These are phyloP conservation scores for Pythium utonaiense DNA, from an alignment of 352 stramenopile genomes.

Conservation along the genomic window DNA sequence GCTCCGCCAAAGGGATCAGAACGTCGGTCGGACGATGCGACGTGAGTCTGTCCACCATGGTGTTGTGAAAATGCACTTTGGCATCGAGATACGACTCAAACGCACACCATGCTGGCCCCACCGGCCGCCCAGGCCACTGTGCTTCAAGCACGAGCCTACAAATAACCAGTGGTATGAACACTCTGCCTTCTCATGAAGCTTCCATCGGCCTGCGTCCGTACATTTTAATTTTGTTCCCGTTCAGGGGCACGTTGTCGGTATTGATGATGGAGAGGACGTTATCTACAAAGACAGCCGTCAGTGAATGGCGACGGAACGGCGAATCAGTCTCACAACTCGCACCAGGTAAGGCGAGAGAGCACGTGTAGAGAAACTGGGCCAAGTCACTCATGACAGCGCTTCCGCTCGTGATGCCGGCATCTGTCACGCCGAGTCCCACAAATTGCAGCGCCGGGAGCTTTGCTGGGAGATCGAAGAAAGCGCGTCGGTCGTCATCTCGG, in stretches of 20 bases:
- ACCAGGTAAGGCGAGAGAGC: conserved; percentile 25
- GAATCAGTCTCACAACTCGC: neutral
- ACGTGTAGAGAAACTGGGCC: conserved; percentile 43
- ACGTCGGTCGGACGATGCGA: conserved; percentile 35
- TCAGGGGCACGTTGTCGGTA: conserved; percentile 76
- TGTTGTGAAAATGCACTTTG: conserved; percentile 80
- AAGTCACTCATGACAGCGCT: conserved; percentile 42
- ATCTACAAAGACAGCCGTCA: conserved; percentile 9
- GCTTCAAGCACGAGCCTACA: conserved; percentile 27
- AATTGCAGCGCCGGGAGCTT: conserved; percentile 20
- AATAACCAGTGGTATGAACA: neutral
- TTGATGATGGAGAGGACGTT: conserved; percentile 65
- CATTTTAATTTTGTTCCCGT: conserved; percentile 53
- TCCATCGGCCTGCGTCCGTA: neutral
- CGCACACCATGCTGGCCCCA: conserved; percentile 9
- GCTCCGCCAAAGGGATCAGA: conserved; percentile 58
- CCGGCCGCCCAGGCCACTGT: conserved; percentile 24
- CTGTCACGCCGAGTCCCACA: conserved; percentile 64
- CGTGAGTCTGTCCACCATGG: conserved; percentile 79
- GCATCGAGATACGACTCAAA: conserved; percentile 38
- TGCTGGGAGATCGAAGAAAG: conserved; percentile 15
- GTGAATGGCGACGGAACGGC: too few relatives aligned
- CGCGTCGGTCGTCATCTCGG: conserved; percentile 3
- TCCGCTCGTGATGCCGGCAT: conserved; percentile 33
- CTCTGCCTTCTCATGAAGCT: too few relatives aligned